A percentile compares a stretch with the other conserved stretches of the same genome.
These are phyloP conservation scores for Penicillium sp. DNA, from an alignment of 2,329 filamentous ascomycete genomes.

Conservation along the genomic window DNA sequence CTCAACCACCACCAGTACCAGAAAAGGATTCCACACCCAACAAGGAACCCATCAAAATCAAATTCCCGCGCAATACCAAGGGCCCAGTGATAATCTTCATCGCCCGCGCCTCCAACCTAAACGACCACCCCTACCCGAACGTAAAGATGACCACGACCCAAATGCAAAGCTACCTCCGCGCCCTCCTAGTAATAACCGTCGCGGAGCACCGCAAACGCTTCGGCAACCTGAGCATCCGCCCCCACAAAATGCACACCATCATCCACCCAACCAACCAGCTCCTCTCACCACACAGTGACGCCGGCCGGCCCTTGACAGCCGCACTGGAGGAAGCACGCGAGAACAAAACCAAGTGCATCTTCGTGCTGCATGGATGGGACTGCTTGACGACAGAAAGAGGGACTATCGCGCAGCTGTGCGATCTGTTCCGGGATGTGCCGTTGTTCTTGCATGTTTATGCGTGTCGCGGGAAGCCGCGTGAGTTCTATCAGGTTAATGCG, in stretches of 20 bases:
- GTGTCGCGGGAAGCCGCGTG: not conserved
- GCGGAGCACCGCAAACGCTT: constrained; percentile 5
- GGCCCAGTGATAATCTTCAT: constrained; percentile 5
- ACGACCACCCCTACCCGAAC: not conserved
- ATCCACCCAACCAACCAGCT: not conserved
- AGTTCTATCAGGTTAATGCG: constrained; percentile 4
- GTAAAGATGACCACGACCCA: not conserved
- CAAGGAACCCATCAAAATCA: not conserved
- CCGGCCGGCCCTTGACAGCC: not conserved
- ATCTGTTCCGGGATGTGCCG: not conserved
- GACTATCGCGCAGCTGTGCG: not conserved
- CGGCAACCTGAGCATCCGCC: not conserved
- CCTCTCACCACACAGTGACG: not conserved
- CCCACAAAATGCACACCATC: constrained; percentile 4
- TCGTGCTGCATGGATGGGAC: constrained; percentile 5
- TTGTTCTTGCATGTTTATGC: constrained; percentile 5
- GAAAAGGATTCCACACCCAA: not conserved
- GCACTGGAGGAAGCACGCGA: constrained; percentile 4
- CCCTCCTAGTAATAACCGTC: not conserved
- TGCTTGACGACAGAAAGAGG: constrained; percentile 1
- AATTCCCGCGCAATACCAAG: not conserved
- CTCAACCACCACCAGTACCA: not conserved
- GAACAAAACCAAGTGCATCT: not conserved
- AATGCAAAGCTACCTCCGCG: constrained; percentile 8
- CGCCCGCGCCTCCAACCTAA: not conserved